phyloP scores from a whole-genome alignment of 306 rosid species.

The Prunus padus region DNA sequence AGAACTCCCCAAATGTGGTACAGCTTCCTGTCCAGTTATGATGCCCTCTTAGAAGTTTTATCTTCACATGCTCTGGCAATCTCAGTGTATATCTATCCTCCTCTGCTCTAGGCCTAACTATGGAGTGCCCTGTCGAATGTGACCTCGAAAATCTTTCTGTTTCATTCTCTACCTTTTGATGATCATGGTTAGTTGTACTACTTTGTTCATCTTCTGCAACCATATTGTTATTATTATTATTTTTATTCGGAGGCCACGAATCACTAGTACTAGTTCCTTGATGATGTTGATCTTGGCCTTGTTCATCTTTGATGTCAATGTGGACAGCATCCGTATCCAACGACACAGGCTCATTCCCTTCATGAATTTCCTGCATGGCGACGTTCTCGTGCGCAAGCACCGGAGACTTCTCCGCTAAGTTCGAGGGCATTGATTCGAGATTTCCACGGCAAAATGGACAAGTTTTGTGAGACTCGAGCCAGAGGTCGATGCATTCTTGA shows the following conservation, averaged over 20 bases:
- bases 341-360: neutral
- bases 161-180: neutral
- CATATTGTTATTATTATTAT: neutral
- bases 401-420: neutral
- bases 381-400: conserved; percentile 3
- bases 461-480: conserved; percentile 72
- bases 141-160: conserved; percentile 40
- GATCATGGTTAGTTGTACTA: neutral
- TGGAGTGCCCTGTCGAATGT: conserved; percentile 78
- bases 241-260: too few relatives aligned
- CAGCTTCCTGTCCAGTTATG: conserved; percentile 48
- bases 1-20: conserved; percentile 40
- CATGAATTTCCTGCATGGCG: conserved; percentile 5
- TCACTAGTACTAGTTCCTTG: neutral
- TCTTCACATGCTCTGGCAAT: conserved; percentile 43
- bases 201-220: neutral
- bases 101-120: conserved; percentile 35
- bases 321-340: conserved; percentile 20
- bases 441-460: conserved; percentile 76
- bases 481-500: conserved; percentile 70
- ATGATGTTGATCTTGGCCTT: neutral
- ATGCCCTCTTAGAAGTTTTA: conserved; percentile 42
- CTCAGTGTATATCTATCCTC: conserved; percentile 48
- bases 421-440: conserved; percentile 35
- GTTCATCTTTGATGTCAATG: conserved; percentile 38